Base-by-base conservation (phyloP, 2,329 filamentous ascomycete species). In the Aspergillus fumigatus region DNA sequence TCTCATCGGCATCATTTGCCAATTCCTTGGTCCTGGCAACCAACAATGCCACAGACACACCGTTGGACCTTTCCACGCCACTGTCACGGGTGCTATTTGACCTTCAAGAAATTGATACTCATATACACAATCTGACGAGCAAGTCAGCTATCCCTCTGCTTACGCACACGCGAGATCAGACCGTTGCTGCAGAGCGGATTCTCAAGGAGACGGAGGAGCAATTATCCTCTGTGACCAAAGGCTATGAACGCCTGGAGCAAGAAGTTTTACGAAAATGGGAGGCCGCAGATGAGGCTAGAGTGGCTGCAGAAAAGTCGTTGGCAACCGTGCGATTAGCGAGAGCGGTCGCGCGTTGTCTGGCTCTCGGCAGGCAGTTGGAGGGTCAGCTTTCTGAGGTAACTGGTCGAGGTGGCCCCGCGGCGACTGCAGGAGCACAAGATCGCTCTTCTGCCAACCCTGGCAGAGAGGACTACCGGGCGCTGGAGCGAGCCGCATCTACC, bases 41-140 rank as follows among this genome's bases (percentile, higher is more conserved):
- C 54, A 97, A 97, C 79, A 96, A 97, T 76, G 82, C 91, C 57
- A 90, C 88, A 64, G 94, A 97, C 75, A 88, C 88, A 1, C 89
- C 91, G 6, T 84, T 97, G 66, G 94, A 99, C 73, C 88, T 99
- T 56, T 93, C 92, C 5, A 97, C 94, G 17, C 93, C 94, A 2
- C 83, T 99, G 50, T 96, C 92, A 4, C 86, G 91, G 54, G 92
- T 97, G 4, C 85, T 97, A 6, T 99, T 99, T 75, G 94, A 99
- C 75, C 88, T 94, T 3, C 94, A 97, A 71, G 94, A 97, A 75
- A 88, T 99, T 63, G 93, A 97, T 75, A 96, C 92, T 0, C 92
- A 96, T 71, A 96, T 99, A 61, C 91, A 99, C 73, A 84, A 85
- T 3, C 82, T 97, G 43, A 95, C 93, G 5, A 94, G 92, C 2